Evolutionary conservation across 2,329 filamentous ascomycete species (phyloP).

Genomic region (Sclerotinia nivalis): DNA sequence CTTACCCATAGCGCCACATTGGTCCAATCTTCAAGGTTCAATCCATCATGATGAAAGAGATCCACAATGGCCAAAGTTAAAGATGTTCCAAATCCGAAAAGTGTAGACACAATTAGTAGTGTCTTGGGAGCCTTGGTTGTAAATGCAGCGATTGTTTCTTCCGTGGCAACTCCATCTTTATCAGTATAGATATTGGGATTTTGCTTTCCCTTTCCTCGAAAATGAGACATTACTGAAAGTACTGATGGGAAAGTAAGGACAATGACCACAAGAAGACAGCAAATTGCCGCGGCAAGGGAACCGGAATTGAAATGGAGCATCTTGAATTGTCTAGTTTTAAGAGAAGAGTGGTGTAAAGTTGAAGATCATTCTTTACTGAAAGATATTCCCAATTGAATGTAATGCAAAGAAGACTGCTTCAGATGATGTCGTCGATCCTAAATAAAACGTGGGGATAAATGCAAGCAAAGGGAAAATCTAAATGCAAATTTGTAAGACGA

Average conservation of each 20-base stretch:
- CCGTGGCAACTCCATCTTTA: conserved; percentile 66
- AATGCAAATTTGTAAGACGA: neutral
- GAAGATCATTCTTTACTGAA: conserved; percentile 14
- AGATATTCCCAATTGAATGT: neutral
- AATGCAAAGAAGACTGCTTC: neutral
- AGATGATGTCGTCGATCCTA: neutral
- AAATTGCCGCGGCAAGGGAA: conserved; percentile 33
- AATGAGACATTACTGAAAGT: conserved; percentile 42
- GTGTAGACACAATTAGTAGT: conserved; percentile 54
- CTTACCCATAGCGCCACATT: conserved; percentile 63
- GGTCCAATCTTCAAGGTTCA: conserved; percentile 60
- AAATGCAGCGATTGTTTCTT: conserved; percentile 62
- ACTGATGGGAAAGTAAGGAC: conserved; percentile 46
- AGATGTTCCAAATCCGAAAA: conserved; percentile 56
- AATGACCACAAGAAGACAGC: conserved; percentile 42
- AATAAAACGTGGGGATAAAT: neutral
- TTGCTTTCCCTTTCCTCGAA: conserved; percentile 36
- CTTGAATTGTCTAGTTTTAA: conserved; percentile 3
- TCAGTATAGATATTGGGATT: conserved; percentile 61
- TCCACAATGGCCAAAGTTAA: conserved; percentile 57
- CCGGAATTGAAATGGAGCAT: conserved; percentile 58
- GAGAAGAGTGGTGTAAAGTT: neutral
- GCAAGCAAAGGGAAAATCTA: neutral
- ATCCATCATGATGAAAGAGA: conserved; percentile 45
- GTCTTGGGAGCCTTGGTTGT: conserved; percentile 60